These are phyloP conservation scores for Blastomyces silverae DNA, from an alignment of 2,329 filamentous ascomycete genomes.

Conservation along the genomic window DNA sequence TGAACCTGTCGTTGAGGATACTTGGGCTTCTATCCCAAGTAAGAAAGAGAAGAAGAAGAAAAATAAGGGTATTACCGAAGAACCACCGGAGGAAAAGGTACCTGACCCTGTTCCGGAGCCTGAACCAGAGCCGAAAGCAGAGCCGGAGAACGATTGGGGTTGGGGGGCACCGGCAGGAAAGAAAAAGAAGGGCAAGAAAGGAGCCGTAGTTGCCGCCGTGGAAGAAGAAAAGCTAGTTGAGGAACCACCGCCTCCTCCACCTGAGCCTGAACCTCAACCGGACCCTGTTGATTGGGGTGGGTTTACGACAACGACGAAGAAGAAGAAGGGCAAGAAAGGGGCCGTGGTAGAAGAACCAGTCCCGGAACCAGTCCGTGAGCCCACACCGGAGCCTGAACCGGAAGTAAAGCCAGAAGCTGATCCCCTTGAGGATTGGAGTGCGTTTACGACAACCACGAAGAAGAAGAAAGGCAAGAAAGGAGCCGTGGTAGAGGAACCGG, in stretches of 20 bases:
- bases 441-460: constrained; percentile 3
- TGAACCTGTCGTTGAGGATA: constrained; percentile 26
- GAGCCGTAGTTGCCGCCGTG: constrained; percentile 25
- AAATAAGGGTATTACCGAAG: constrained; percentile 13
- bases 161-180: constrained; percentile 26
- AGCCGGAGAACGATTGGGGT: constrained; percentile 23
- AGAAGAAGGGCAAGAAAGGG: constrained; percentile 28
- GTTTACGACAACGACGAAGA: neutral
- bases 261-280: constrained; percentile 21
- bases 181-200: constrained; percentile 45
- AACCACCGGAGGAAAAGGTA: neutral
- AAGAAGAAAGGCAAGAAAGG: constrained; percentile 27
- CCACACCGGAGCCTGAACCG: constrained; percentile 18
- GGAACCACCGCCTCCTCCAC: constrained; percentile 26
- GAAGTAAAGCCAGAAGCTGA: constrained; percentile 21
- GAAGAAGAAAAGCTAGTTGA: constrained; percentile 36
- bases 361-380: constrained; percentile 23
- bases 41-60: constrained; percentile 38
- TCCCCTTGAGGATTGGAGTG: constrained; percentile 32
- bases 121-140: constrained; percentile 22
- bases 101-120: constrained; percentile 14
- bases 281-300: constrained; percentile 31
- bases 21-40: constrained; percentile 21
- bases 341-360: constrained; percentile 42
- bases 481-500: constrained; percentile 42